phyloP scores from a whole-genome alignment of 2,329 filamentous ascomycete genomes.

The Pseudodiploospora longispora region DNA sequence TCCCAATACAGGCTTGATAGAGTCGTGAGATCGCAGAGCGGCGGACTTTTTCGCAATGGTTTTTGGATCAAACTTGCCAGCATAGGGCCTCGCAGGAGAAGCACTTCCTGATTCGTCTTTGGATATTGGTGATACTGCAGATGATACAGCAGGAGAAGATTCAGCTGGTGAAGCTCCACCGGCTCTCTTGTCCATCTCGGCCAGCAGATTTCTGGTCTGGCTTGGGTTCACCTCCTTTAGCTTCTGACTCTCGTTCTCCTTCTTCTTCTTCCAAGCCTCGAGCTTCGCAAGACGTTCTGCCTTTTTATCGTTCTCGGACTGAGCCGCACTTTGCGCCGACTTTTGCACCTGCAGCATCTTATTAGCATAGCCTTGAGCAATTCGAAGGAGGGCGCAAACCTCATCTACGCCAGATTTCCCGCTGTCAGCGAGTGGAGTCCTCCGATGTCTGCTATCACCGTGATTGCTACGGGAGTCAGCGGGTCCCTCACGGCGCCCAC shows the following conservation, averaged over 20 bases:
- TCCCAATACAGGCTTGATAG: constrained; percentile 42
- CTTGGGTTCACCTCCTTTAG: constrained; percentile 59
- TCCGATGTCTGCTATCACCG: constrained; percentile 51
- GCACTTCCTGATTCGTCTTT: constrained; percentile 33
- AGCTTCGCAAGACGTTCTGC: constrained; percentile 73
- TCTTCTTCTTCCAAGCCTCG: constrained; percentile 88
- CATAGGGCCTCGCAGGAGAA: constrained; percentile 52
- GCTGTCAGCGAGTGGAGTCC: constrained; percentile 41
- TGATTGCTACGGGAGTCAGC: constrained; percentile 63
- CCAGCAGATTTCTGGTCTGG: constrained; percentile 58
- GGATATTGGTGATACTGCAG: constrained; percentile 41
- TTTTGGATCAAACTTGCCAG: constrained; percentile 81
- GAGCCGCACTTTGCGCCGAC: constrained; percentile 34
- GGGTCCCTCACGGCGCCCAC: constrained; percentile 59
- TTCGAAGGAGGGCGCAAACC: constrained; percentile 35
- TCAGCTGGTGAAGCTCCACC: constrained; percentile 36
- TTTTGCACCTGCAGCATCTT: constrained; percentile 42
- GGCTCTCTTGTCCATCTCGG: constrained; percentile 66
- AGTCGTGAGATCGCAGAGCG: constrained; percentile 46
- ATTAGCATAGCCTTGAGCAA: constrained; percentile 13
- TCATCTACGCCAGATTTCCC: constrained; percentile 44
- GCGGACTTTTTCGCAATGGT: constrained; percentile 73
- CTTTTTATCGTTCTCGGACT: constrained; percentile 64
- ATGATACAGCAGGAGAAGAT: constrained; percentile 43
- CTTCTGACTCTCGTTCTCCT: constrained; percentile 66